These are phyloP conservation scores for Thymus mandschuricus DNA, from an alignment of 257 asterid genomes.

Conservation along the genomic window DNA sequence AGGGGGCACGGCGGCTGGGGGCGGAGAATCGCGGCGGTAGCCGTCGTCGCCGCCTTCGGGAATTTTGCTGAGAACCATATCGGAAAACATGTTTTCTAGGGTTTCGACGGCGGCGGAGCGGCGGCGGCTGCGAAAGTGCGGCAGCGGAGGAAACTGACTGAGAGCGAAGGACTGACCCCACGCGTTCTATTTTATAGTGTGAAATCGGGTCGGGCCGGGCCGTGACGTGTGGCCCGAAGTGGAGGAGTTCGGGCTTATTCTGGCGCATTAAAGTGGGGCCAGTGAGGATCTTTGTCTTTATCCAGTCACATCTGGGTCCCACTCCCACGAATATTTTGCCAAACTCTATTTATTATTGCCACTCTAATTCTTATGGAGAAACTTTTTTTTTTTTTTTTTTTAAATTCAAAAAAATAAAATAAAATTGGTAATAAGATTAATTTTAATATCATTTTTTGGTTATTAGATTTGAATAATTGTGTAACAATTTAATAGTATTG, in stretches of 20 bases:
- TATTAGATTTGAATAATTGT: no score
- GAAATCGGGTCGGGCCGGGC: slow-evolving; percentile 2
- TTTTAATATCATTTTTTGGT: no score
- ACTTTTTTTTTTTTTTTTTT: no score
- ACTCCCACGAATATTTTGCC: not conserved
- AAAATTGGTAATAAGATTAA: not conserved
- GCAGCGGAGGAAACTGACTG: not conserved
- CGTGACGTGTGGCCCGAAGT: slow-evolving; percentile 3
- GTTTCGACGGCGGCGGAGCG: not conserved
- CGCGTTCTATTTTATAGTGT: slow-evolving; percentile 18
- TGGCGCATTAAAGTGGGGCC: slow-evolving; percentile 28
- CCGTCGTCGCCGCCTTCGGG: slow-evolving; percentile 7
- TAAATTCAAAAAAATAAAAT: not conserved
- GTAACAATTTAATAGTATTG: no score
- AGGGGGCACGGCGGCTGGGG: not conserved
- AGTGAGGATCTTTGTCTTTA: slow-evolving; percentile 25
- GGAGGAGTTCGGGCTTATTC: slow-evolving; percentile 2
- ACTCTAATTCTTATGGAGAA: not conserved
- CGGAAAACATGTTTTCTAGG: not conserved
- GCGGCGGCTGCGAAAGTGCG: not conserved
- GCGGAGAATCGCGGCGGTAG: not conserved
- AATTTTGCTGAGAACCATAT: slow-evolving; percentile 6
- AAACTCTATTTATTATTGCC: not conserved
- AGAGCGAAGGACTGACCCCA: slow-evolving; percentile 21
- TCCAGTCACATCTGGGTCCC: slow-evolving; percentile 21